phyloP scores from a whole-genome alignment of 176 grass and related monocot genomes.

The Juncus inflexus region DNA sequence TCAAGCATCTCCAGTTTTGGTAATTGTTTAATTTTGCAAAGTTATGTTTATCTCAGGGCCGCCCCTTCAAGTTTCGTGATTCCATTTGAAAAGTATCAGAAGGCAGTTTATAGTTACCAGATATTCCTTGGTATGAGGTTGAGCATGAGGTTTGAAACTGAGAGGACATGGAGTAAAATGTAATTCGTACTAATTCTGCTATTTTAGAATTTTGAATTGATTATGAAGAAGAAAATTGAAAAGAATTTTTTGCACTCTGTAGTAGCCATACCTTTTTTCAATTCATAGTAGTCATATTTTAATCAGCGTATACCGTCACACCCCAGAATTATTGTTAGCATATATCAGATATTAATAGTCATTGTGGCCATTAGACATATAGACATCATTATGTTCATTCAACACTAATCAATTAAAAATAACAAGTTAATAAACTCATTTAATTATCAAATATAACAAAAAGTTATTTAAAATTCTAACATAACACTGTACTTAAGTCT shows the following conservation, averaged over 20 bases:
- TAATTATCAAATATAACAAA: too few relatives aligned
- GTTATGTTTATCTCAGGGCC: constrained; percentile 34
- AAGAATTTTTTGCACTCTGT: constrained; percentile 18
- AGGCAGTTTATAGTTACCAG: constrained; percentile 57
- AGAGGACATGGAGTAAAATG: constrained; percentile 68
- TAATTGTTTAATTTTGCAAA: constrained; percentile 8
- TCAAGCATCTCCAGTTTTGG: not conserved
- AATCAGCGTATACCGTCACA: too few relatives aligned
- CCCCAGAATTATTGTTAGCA: too few relatives aligned
- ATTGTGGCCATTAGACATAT: too few relatives aligned
- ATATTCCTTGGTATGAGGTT: constrained; percentile 84
- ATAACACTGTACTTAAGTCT: too few relatives aligned
- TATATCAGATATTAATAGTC: too few relatives aligned
- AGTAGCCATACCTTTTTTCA: not conserved
- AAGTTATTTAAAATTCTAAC: too few relatives aligned
- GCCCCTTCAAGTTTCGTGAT: constrained; percentile 83
- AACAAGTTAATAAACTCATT: too few relatives aligned
- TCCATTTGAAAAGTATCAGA: constrained; percentile 81
- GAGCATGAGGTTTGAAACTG: constrained; percentile 88
- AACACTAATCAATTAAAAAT: too few relatives aligned
- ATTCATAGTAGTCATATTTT: constrained; percentile 4
- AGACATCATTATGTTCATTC: too few relatives aligned
- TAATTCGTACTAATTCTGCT: constrained; percentile 28
- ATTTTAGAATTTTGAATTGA: constrained; percentile 9
- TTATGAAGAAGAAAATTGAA: not conserved